phyloP scores from a whole-genome alignment of 352 stramenopile genomes.

The Phytophthora pluvialis region DNA sequence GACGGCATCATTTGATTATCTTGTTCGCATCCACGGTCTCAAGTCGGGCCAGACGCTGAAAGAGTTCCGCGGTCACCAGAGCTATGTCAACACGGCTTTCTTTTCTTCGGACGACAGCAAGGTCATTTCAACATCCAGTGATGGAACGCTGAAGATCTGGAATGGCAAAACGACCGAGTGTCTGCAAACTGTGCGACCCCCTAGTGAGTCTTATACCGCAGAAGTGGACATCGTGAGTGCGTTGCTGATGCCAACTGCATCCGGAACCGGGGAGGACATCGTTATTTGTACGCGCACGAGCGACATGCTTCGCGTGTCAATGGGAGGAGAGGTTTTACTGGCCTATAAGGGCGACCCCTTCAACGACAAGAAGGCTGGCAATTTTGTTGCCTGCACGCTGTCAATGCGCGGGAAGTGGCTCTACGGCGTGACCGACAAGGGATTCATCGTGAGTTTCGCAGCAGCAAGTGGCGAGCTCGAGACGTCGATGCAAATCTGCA shows the following conservation, averaged over 20 bases:
- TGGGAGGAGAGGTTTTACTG: constrained; percentile 61
- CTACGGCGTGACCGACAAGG: constrained; percentile 89
- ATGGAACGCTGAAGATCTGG: constrained; percentile 94
- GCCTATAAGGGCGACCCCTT: constrained; percentile 75
- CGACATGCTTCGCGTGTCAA: constrained; percentile 83
- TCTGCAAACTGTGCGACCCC: constrained; percentile 75
- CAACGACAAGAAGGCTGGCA: constrained; percentile 65
- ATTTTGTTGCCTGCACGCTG: constrained; percentile 89
- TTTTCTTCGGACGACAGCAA: constrained; percentile 73
- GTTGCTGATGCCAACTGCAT: constrained; percentile 58
- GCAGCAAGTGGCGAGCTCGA: constrained; percentile 66
- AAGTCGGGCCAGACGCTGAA: constrained; percentile 93
- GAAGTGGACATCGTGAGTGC: constrained; percentile 87
- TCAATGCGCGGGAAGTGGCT: constrained; percentile 87
- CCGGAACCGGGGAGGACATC: constrained; percentile 64
- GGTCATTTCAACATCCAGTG: constrained; percentile 89
- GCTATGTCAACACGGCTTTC: constrained; percentile 92
- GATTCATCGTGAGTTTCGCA: constrained; percentile 79
- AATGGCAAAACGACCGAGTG: constrained; percentile 85
- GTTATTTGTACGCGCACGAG: constrained; percentile 88
- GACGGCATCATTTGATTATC: constrained; percentile 89
- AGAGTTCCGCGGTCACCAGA: constrained; percentile 93
- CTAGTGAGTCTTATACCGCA: constrained; percentile 46
- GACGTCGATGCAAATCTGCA: constrained; percentile 82
- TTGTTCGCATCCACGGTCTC: constrained; percentile 93